Evolutionary conservation across 805 yeast species (phyloP), one percentile per base, ranked within the genome.

Genomic region (Candida chauliodis): DNA sequence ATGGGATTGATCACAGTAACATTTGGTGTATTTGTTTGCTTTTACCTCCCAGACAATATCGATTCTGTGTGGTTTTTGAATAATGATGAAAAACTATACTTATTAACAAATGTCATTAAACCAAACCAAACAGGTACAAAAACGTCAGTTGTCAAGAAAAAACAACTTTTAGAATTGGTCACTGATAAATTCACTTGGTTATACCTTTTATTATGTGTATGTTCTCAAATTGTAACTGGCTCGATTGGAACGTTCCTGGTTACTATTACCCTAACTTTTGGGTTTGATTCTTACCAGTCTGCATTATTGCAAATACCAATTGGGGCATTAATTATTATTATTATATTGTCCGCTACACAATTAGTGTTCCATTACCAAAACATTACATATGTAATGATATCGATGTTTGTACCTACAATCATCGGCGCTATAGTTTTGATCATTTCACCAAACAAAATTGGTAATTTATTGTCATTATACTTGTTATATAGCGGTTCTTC

Each of bases 261-360:
- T 7, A 69, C 78, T 0, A 71, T 75, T 30, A 75, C 76, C n/a
- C 57, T 59, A 8, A 63, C 76, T 8, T 73, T 76, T 48, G 80
- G 80, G 3, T 76, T 72, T 46, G 61, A 63, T 34, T 52, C 49
- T 30, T 59, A 69, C 39, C 50, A 66, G 37, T 63, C 78, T 5
- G 74, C 79, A 2, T 51, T 75, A 21, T 55, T 75, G 48, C 81
- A 78, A 52, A 66, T 75, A 62, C 84, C 84, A 3, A 71, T 76
- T 27, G 82, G 84, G 47, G 67, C 75, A 5, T 66, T 75, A 23
- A 73, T 64, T 8, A 53, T 64, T 18, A 43, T 61, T 10, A 52
- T 61, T 5, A 63, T 64, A 28, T 31, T 57, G 17, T 44, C 52
- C 24, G 61, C 60, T 6, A 62, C 66, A 25, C 56, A 63, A 36